These are phyloP conservation scores for Pyrenopolyporus hunteri DNA, from an alignment of 495 filamentous ascomycete species.

Conservation along the genomic window DNA sequence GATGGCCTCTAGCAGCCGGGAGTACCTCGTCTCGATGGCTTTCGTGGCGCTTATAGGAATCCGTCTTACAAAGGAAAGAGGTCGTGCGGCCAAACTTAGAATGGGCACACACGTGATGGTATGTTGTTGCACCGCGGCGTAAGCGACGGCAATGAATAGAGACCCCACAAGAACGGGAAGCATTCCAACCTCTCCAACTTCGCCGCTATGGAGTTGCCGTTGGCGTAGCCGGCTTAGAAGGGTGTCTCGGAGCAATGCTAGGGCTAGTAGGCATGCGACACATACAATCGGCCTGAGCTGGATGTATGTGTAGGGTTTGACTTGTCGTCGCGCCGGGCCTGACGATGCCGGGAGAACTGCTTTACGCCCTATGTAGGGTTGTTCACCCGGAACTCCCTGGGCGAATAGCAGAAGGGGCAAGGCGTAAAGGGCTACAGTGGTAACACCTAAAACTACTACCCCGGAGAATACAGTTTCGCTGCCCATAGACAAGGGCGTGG, in stretches of 20 bases:
- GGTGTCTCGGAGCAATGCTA: neutral
- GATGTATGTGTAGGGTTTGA: neutral
- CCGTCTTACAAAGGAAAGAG: constrained; percentile 11
- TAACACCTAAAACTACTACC: too few relatives aligned
- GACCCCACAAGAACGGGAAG: neutral
- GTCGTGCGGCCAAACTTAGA: constrained; percentile 5
- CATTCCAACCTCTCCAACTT: neutral
- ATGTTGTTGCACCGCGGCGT: neutral
- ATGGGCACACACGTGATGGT: neutral
- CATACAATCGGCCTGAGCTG: neutral
- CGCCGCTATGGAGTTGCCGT: neutral
- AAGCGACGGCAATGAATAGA: neutral
- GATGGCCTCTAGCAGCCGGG: neutral
- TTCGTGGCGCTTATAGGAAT: neutral
- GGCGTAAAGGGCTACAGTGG: too few relatives aligned
- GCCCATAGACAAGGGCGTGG: neutral
- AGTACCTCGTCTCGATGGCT: constrained; percentile 1
- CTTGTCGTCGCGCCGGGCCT: neutral
- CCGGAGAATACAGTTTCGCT: neutral
- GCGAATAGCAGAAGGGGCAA: too few relatives aligned
- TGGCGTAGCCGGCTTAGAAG: neutral
- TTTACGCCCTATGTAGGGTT: neutral
- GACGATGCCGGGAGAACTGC: neutral
- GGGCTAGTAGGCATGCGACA: constrained; percentile 4
- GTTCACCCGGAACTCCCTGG: too few relatives aligned